phyloP scores from a whole-genome alignment of 306 rosid species.

The Dryas drummondii region DNA sequence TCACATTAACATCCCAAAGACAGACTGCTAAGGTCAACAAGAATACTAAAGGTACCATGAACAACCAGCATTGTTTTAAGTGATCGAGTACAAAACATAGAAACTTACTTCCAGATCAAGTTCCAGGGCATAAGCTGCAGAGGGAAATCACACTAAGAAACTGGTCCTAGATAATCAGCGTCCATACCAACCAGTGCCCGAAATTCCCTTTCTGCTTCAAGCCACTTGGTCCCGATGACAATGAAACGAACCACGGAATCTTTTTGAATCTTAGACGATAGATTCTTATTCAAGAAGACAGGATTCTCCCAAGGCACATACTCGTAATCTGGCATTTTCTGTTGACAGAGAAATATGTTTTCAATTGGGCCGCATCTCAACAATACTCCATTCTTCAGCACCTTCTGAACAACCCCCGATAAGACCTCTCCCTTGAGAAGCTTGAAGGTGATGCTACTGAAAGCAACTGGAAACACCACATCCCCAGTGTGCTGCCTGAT shows the following conservation, averaged over 20 bases:
- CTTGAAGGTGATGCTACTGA: constrained; percentile 73
- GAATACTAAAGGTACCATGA: background rate
- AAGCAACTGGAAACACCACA: constrained; percentile 74
- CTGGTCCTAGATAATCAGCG: constrained; percentile 79
- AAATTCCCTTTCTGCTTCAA: constrained; percentile 82
- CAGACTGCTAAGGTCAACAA: background rate
- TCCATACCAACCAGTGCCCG: constrained; percentile 88
- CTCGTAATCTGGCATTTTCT: constrained; percentile 72
- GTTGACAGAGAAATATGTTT: constrained; percentile 56
- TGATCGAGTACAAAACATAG: background rate
- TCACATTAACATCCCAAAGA: no score
- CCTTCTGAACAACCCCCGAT: constrained; percentile 77
- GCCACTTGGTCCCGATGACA: constrained; percentile 87
- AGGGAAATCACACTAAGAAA: constrained; percentile 30
- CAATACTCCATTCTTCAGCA: constrained; percentile 85
- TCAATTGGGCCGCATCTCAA: constrained; percentile 80
- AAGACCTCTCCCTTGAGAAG: constrained; percentile 70
- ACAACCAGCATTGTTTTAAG: background rate
- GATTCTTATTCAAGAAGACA: constrained; percentile 54
- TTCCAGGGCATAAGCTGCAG: background rate
- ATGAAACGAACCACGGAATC: constrained; percentile 57
- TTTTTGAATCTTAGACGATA: constrained; percentile 57
- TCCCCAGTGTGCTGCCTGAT: constrained; percentile 77
- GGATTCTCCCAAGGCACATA: constrained; percentile 73
- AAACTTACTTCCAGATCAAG: background rate